Conservation (phyloP, 1,284 basidiomycete genomes). For the Pterulicium gracile region DNA sequence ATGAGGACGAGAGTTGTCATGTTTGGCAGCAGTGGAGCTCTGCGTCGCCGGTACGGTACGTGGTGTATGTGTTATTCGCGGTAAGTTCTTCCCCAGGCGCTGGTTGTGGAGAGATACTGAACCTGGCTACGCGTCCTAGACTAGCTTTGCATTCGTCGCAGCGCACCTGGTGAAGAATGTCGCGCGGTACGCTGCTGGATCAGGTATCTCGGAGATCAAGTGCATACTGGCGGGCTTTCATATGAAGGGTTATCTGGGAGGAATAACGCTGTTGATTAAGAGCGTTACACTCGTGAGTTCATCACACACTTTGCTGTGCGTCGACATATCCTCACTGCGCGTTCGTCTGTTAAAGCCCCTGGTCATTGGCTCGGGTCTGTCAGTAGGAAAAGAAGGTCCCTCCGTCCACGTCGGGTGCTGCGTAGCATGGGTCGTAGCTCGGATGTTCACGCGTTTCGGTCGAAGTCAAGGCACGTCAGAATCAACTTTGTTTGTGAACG, state of each 20-base stretch:
- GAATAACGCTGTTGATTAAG: conserved; percentile 87
- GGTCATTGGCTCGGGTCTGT: conserved; percentile 95
- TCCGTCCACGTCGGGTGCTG: conserved; percentile 97
- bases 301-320: conserved; percentile 3
- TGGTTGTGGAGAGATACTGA: too few relatives aligned
- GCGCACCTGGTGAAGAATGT: conserved; percentile 84
- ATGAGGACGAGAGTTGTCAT: conserved; percentile 72
- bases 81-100: conserved; percentile 36
- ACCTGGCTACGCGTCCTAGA: too few relatives aligned
- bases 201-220: conserved; percentile 98
- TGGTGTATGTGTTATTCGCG: conserved; percentile 83
- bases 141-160: conserved; percentile 70
- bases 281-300: conserved; percentile 75
- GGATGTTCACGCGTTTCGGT: conserved; percentile 74
- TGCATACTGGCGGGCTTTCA: conserved; percentile 96
- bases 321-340: conserved; percentile 8
- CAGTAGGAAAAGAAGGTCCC: conserved; percentile 97
- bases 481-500: too few relatives aligned
- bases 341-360: conserved; percentile 55
- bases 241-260: conserved; percentile 91
- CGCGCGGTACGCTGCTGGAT: conserved; percentile 94
- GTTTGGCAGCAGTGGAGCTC: conserved; percentile 93
- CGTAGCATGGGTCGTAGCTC: conserved; percentile 82
- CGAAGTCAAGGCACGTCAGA: conserved; percentile 62
- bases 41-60: conserved; percentile 66